Percentiles rank a stretch among this genome's conserved stretches.
These are phyloP conservation scores for Irpex lacteus DNA, from an alignment of 1,284 basidiomycete species.

Conservation along the genomic window DNA sequence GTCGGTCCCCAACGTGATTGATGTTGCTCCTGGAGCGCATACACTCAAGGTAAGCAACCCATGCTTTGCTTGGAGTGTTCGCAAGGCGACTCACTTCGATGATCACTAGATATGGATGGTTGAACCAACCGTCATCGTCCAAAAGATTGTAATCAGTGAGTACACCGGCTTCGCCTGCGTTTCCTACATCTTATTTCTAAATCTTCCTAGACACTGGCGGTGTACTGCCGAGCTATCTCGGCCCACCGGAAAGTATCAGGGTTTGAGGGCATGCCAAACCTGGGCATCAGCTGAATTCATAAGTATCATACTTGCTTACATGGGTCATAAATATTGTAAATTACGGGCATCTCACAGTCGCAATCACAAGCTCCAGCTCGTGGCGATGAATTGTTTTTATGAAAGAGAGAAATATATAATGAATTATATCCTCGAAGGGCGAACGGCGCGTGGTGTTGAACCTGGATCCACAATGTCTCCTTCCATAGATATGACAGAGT, in stretches of 20 bases:
- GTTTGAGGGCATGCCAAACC: conserved; percentile 10
- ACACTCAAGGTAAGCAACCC: conserved; percentile 45
- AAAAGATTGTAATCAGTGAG: conserved; percentile 60
- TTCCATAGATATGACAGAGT: neutral
- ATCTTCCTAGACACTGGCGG: conserved; percentile 48
- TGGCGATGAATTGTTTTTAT: neutral
- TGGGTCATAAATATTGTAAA: neutral
- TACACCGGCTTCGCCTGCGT: conserved; percentile 3
- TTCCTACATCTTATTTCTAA: neutral
- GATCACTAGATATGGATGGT: conserved; percentile 46
- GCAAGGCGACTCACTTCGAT: neutral
- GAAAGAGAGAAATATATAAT: neutral
- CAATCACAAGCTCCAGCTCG: neutral
- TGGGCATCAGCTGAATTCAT: neutral
- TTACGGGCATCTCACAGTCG: neutral
- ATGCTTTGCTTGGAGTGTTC: neutral
- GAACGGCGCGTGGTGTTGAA: neutral
- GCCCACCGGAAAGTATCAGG: conserved; percentile 55
- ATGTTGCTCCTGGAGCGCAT: conserved; percentile 48
- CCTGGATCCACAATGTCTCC: neutral
- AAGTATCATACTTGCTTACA: neutral
- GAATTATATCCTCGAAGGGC: neutral
- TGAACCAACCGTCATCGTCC: conserved; percentile 57
- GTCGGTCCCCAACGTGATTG: conserved; percentile 36
- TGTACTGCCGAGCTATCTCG: conserved; percentile 53